A percentile compares a stretch with the other conserved stretches of the same genome.
Conservation (phyloP, 2,329 filamentous ascomycete genomes). For the Xenosphaeropsis pyriputrescens region DNA sequence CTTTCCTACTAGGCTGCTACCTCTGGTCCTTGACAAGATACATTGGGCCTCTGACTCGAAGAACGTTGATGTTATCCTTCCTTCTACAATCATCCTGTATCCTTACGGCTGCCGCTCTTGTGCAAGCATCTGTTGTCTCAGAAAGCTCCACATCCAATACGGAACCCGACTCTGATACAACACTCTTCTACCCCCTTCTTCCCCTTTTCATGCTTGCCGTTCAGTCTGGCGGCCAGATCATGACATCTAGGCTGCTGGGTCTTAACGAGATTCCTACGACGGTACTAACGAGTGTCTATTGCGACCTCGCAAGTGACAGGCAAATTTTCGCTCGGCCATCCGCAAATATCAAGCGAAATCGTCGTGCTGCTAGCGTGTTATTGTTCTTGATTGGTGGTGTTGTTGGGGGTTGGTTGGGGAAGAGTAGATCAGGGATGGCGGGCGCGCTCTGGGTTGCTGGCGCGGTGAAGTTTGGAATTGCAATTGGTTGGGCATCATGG, state of each 20-base stretch:
- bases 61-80: slow-evolving; percentile 31
- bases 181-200: slow-evolving; percentile 25
- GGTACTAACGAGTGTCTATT: slow-evolving; percentile 70
- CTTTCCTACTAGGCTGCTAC: slow-evolving; percentile 38
- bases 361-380: slow-evolving; percentile 31
- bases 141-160: too few relatives aligned
- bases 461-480: slow-evolving; percentile 37
- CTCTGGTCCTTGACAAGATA: slow-evolving; percentile 23
- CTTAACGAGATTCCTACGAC: slow-evolving; percentile 63
- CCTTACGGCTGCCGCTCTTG: slow-evolving; percentile 34
- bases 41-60: slow-evolving; percentile 22
- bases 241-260: slow-evolving; percentile 55
- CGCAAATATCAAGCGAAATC: slow-evolving; percentile 35
- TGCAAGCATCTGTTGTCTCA: slow-evolving; percentile 26
- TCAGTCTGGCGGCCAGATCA: slow-evolving; percentile 65
- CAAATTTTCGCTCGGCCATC: slow-evolving; percentile 23
- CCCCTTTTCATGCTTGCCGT: slow-evolving; percentile 39
- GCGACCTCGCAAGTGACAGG: slow-evolving; percentile 59
- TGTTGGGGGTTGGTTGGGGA: slow-evolving; percentile 36
- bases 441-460: slow-evolving; percentile 30
- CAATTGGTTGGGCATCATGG: slow-evolving; percentile 48
- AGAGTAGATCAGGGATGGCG: slow-evolving; percentile 31
- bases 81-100: slow-evolving; percentile 34
- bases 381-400: slow-evolving; percentile 36
- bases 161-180: slow-evolving; percentile 22